Base-by-base conservation (phyloP, 495 filamentous ascomycete genomes). In the Penicillium ucsense region DNA sequence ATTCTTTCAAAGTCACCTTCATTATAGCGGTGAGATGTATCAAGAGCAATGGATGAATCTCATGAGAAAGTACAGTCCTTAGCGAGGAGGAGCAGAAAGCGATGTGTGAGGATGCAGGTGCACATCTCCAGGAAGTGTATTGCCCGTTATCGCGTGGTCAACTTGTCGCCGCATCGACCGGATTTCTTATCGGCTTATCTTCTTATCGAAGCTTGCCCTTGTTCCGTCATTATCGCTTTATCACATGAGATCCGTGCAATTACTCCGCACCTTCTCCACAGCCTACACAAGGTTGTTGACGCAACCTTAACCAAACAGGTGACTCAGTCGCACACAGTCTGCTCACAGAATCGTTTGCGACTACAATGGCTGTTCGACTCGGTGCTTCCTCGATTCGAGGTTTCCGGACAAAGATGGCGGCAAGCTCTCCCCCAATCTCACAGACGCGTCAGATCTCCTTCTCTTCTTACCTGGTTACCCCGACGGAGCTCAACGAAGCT, bases 1-100 rank as follows among this genome's bases (percentile, higher is more conserved):
- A 97, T 62, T 84, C 76, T 61, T 83, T 87, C 68, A 97, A 89
- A 9, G 77, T 88, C 65, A 97, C 89, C 65, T 95, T 97, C 92
- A 99, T 95, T 35, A 36, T 67, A 41, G 38, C n/a, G 6, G 43
- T 36, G 42, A 31, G 35, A 20, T n/a, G n/a, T 28, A 38, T 38
- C 36, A 47, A 12, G 30, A 2, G 46, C 10, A 9, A 11, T 27
- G 33, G 36, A 29, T 36, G 35, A 37, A 42, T 8, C 35, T 9
- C 4, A 41, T 28, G 6, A 32, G 20, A 43, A 37, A 50, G 35
- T 20, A 2, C 20, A 20, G 20, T 20, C 20, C 20, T 20, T 20
- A 20, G 20, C 20, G 20, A 20, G 20, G 20, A 20, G 20, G 20
- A 20, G 20, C 20, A 20, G 20, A 20, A 20, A 20, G 20, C 2